Percentiles rank a stretch among this genome's conserved stretches.
These are phyloP conservation scores for Hericium coralloides DNA, from an alignment of 768 basidiomycete species.

Conservation along the genomic window DNA sequence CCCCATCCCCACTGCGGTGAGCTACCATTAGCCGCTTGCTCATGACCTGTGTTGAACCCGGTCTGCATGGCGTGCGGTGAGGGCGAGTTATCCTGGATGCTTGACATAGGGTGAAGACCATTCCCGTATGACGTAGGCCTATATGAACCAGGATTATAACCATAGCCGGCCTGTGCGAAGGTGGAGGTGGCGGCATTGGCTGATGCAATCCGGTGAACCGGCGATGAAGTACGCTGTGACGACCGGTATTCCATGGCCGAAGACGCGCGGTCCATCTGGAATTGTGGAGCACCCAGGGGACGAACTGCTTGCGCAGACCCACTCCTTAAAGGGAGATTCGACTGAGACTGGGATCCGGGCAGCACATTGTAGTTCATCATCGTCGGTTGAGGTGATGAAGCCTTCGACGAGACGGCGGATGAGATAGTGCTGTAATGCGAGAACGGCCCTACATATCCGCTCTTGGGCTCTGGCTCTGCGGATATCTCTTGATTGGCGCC, in stretches of 20 bases:
- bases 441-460: slow-evolving; percentile 67
- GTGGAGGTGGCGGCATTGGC: slow-evolving; percentile 44
- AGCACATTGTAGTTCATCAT: slow-evolving; percentile 27
- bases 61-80: not conserved
- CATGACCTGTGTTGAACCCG: not conserved
- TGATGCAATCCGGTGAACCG: slow-evolving; percentile 45
- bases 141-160: slow-evolving; percentile 13
- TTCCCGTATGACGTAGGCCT: not conserved
- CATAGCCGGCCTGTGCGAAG: slow-evolving; percentile 34
- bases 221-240: slow-evolving; percentile 35
- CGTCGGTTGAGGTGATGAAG: slow-evolving; percentile 63
- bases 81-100: not conserved
- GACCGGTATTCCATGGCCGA: slow-evolving; percentile 73
- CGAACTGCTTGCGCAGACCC: slow-evolving; percentile 63
- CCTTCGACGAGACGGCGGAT: slow-evolving; percentile 66
- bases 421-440: slow-evolving; percentile 91
- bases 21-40: slow-evolving; percentile 15
- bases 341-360: slow-evolving; percentile 22
- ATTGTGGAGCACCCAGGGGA: slow-evolving; percentile 34
- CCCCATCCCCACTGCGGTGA: slow-evolving; percentile 51
- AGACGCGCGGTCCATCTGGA: slow-evolving; percentile 59
- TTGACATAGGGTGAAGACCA: not conserved
- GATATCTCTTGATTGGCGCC: slow-evolving; percentile 19
- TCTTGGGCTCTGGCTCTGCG: slow-evolving; percentile 27
- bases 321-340: slow-evolving; percentile 43